Conservation (phyloP, 805 yeast genomes). For the Ogataea trehalophila region DNA sequence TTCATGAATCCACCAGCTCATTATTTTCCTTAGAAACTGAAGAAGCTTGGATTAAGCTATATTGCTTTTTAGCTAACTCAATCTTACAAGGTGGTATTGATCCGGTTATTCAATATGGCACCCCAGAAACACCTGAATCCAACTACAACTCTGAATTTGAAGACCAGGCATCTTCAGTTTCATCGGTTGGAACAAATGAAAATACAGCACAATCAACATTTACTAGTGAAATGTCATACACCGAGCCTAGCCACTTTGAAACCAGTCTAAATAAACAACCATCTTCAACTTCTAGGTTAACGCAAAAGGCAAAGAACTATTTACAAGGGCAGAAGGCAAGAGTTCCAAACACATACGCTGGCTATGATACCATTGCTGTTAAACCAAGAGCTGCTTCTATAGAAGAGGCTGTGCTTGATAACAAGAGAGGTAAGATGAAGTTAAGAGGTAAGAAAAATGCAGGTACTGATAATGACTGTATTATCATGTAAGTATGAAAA, state of each 20-base stretch:
- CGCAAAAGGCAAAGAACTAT: conserved; percentile 7
- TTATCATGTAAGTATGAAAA: conserved; percentile 24
- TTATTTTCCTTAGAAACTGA: conserved; percentile 57
- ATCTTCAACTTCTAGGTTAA: neutral
- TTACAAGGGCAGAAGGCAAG: neutral
- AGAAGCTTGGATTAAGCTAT: conserved; percentile 66
- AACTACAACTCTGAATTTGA: neutral
- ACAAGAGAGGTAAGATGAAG: conserved; percentile 4
- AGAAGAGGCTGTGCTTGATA: neutral
- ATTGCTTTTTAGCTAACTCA: conserved; percentile 63
- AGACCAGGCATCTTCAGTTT: neutral
- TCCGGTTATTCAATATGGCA: conserved; percentile 34
- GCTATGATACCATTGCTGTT: neutral
- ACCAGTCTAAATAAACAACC: neutral
- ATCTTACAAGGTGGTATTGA: conserved; percentile 58
- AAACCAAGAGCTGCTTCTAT: neutral
- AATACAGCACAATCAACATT: neutral
- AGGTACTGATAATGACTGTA: conserved; percentile 25
- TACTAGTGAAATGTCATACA: neutral
- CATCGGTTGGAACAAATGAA: neutral
- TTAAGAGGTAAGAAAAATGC: conserved; percentile 10
- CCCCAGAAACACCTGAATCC: too few relatives aligned
- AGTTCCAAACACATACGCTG: neutral
- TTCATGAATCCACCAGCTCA: conserved; percentile 19
- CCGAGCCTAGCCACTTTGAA: neutral